phyloP scores from a whole-genome alignment of 768 basidiomycete genomes.

The Terana coerulea region DNA sequence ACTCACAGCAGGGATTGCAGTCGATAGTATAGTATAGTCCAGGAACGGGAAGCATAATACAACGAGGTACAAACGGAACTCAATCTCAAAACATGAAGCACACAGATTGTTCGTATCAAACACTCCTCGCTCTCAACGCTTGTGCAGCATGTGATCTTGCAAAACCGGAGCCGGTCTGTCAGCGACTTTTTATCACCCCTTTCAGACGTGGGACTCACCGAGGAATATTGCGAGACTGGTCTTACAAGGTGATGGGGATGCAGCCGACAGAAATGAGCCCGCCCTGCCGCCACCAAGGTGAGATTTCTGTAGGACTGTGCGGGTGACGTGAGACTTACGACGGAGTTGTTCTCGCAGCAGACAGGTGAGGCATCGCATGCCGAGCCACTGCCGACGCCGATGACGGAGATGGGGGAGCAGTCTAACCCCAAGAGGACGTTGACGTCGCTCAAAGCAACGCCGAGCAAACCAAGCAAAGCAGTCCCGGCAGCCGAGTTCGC shows the following conservation, averaged over 20 bases:
- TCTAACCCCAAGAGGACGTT: constrained; percentile 17
- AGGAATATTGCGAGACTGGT: background rate
- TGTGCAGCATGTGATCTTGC: background rate
- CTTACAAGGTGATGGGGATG: constrained; percentile 14
- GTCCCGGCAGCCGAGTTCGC: background rate
- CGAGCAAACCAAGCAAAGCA: constrained; percentile 17
- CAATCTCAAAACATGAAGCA: no score
- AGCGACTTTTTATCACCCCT: background rate
- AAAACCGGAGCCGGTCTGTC: background rate
- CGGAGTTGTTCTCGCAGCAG: constrained; percentile 23
- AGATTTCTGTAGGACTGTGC: no score
- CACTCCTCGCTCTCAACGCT: no score
- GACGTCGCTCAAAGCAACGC: constrained; percentile 13
- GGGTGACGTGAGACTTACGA: constrained; percentile 13
- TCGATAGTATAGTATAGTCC: no score
- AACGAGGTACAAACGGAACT: no score
- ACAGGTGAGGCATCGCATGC: constrained; percentile 12
- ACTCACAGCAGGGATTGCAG: no score
- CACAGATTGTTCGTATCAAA: no score
- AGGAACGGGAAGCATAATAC: no score
- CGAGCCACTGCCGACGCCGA: constrained; percentile 12
- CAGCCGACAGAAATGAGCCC: constrained; percentile 21
- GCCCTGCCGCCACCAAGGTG: constrained; percentile 10
- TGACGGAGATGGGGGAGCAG: constrained; percentile 22
- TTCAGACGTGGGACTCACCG: background rate